Base-by-base conservation (phyloP, 257 asterid species). In the Verbascum thapsus region DNA sequence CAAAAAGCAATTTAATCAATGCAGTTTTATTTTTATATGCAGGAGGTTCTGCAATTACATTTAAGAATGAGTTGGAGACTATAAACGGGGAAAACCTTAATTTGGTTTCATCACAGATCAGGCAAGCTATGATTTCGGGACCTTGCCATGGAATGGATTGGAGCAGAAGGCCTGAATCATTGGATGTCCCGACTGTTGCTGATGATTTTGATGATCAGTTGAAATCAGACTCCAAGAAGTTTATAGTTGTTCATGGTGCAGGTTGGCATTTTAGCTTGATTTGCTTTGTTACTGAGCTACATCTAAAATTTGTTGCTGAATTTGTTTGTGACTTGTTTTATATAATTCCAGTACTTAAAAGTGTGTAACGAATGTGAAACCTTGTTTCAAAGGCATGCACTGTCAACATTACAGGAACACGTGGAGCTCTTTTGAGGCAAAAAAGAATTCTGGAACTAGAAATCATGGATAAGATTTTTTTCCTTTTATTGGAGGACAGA, bases 41-140 rank as follows among this genome's bases (percentile, higher is more conserved):
- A 89, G 99, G 99, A 13, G 99, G 99, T 53, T 74, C 97, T 66
- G 99, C 99, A 54, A 89, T 92, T 44, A 87, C 99, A 44, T 66
- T 83, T 77, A 92, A 92, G 73, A 79, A 89, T 78, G 91, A 87
- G 51, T 71, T 92, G 39, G 99, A 89, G 79, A 85, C 84, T 1
- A 79, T 89, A 77, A 62, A 92, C 52, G 91, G 74, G 74, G 86
- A 83, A 35, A 84, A 74, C 71, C 92, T 92, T 62, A 68, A 41
- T 17, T 42, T 54, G 26, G 94, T 92, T 50, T 77, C 96, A 7
- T 77, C 85, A 26, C 99, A 92, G 79, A 87, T 92, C 13, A 78
- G 91, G 70, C 72, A 85, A 77, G 80, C 86, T 8, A 83, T 92
- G 94, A 68, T 79, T 63, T 63, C 61, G 26, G 88, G 77, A 13